Evolutionary conservation across 176 grass and related monocot species (phyloP), one percentile per base, ranked within the genome.

Genomic region (Luzula sylvatica): DNA sequence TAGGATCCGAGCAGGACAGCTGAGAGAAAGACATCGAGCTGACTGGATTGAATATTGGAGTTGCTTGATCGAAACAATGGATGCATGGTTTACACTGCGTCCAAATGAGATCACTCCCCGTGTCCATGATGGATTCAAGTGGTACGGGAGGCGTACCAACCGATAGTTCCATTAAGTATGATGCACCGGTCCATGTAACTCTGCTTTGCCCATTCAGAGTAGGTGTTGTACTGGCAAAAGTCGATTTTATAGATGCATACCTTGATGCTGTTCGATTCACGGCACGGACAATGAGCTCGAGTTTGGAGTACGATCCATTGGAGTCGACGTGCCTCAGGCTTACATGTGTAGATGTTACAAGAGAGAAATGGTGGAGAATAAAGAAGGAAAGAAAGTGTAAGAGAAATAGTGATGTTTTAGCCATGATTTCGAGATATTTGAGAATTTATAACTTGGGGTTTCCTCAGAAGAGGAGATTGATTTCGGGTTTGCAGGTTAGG

Each of bases 61-160:
- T 75, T 1, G 65, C 56, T 62, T 74, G 74, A 26, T 43, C 0
- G 41, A 78, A 62, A 70, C 83, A 82, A 12, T 24, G 4, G 9
- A 39, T 49, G 58, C 83, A 87, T 0, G 58, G 59, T n/a, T 42
- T 25, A 47, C 78, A 82, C 67, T 82, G 73, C 20, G 73, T 71
- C 83, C 83, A 87, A 18, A 45, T 65, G 46, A 82, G 83, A 47
- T 74, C 58, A 69, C 83, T 87, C 18, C 83, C 77, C 13, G 73
- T 78, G 53, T 74, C 73, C 53, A 71, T 39, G 26, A 78, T 26
- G 14, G 50, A 66, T 0, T 45, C 29, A 66, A 78, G 70, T 18
- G 23, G 38, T 11, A 78, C 41, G 0, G 25, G 46, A 55, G 83
- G 74, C 28, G 73, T 87, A 39, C 83, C 83, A 1, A 87, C 41